A percentile compares a stretch with the other conserved stretches of the same genome.
phyloP scores from a whole-genome alignment of 2,329 filamentous ascomycete genomes.

The Graphiopsis chlorocephala region DNA sequence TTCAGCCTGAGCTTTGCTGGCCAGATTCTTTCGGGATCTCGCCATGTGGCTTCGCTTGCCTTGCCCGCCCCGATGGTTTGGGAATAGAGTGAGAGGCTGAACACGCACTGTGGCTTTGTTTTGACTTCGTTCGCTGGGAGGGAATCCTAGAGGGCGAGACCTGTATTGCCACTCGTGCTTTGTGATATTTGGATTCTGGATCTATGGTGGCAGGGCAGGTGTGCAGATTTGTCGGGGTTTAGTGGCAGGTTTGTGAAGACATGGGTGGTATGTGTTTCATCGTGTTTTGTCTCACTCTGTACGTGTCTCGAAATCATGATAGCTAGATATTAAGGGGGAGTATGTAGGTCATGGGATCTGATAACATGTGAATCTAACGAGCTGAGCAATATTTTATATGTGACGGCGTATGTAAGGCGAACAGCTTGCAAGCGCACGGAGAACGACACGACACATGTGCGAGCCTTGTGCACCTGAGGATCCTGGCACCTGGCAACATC shows the following conservation, averaged over 20 bases:
- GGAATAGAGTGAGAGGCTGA: conserved; percentile 5
- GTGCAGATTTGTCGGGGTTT: neutral
- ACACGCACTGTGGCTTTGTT: neutral
- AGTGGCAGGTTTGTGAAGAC: neutral
- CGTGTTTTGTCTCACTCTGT: neutral
- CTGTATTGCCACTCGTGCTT: neutral
- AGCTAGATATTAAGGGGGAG: neutral
- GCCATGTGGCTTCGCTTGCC: conserved; percentile 6
- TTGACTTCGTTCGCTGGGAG: neutral
- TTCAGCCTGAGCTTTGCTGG: neutral
- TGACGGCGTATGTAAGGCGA: neutral
- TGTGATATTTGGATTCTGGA: neutral
- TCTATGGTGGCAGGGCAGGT: neutral
- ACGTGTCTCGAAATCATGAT: neutral
- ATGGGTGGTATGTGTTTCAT: neutral
- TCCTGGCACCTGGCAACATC: neutral
- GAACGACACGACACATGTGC: neutral
- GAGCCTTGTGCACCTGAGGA: neutral
- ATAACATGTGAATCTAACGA: neutral
- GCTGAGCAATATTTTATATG: neutral
- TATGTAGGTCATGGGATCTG: neutral
- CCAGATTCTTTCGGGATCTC: neutral
- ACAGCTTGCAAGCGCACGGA: neutral
- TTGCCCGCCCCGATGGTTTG: neutral
- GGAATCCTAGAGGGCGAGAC: neutral